A percentile compares a stretch with the other conserved stretches of the same genome.
These are phyloP conservation scores for Trametes gibbosa DNA, from an alignment of 768 basidiomycete genomes.

Conservation along the genomic window DNA sequence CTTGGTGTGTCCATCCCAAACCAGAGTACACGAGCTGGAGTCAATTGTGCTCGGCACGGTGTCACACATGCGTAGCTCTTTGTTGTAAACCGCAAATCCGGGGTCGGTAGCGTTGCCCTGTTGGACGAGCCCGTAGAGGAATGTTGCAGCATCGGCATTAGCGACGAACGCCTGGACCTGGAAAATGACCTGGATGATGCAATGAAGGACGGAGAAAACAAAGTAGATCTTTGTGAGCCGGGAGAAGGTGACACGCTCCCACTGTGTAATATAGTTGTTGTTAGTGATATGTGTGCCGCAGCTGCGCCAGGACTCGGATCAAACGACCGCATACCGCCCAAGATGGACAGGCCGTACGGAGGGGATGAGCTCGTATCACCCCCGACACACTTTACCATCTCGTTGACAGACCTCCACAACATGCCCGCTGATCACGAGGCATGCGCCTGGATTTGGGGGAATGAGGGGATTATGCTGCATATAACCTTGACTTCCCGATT, in stretches of 20 bases:
- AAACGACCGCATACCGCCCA: not conserved
- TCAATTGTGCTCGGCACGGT: constrained; percentile 38
- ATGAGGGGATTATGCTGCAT: no score
- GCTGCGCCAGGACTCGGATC: not conserved
- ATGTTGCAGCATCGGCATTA: constrained; percentile 55
- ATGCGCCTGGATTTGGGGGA: no score
- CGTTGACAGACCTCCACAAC: no score
- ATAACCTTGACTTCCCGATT: no score
- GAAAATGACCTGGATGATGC: constrained; percentile 62
- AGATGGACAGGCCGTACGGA: no score
- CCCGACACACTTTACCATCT: no score
- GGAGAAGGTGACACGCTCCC: constrained; percentile 69
- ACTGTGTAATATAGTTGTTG: constrained; percentile 38
- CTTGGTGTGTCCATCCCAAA: constrained; percentile 44
- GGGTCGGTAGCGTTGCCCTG: constrained; percentile 46
- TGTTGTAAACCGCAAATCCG: constrained; percentile 51
- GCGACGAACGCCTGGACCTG: constrained; percentile 65
- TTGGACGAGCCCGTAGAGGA: constrained; percentile 49
- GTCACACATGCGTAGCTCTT: constrained; percentile 55
- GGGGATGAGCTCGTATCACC: no score
- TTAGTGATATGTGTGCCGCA: no score
- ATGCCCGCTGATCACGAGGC: no score
- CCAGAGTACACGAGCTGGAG: constrained; percentile 43
- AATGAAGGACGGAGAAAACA: constrained; percentile 63
- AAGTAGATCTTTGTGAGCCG: constrained; percentile 65